phyloP scores from a whole-genome alignment of 1,139 yeast genomes.

The Candida tunisiensis region DNA sequence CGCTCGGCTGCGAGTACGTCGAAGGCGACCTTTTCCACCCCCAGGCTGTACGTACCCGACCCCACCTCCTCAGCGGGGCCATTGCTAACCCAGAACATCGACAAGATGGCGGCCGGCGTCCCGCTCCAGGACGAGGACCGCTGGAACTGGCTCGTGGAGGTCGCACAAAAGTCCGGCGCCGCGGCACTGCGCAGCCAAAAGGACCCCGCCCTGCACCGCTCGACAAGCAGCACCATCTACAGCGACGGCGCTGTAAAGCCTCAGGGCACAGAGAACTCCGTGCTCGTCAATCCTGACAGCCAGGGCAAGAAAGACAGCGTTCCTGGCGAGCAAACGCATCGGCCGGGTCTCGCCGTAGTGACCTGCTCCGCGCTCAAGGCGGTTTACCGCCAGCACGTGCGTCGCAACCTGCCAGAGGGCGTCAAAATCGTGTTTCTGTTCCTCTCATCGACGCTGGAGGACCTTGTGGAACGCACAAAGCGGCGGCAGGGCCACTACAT shows the following conservation, averaged over 20 bases:
- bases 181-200: conserved; percentile 11
- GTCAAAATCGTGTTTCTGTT: conserved; percentile 46
- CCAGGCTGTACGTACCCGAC: conserved; percentile 17
- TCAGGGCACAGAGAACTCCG: too few relatives aligned
- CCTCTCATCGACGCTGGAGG: conserved; percentile 46
- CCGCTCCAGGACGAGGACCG: conserved; percentile 83
- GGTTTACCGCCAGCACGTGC: conserved; percentile 46
- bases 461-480: conserved; percentile 40
- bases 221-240: too few relatives aligned
- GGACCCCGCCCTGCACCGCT: too few relatives aligned
- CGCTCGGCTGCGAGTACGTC: conserved; percentile 35
- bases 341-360: conserved; percentile 26
- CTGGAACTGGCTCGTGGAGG: conserved; percentile 64
- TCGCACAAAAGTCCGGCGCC: conserved; percentile 27
- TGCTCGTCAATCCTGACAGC: too few relatives aligned
- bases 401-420: conserved; percentile 12
- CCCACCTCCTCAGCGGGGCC: neutral
- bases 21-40: conserved; percentile 87
- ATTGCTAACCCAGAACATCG: conserved; percentile 52
- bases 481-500: conserved; percentile 62
- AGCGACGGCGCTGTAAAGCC: too few relatives aligned
- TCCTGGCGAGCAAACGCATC: too few relatives aligned
- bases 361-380: conserved; percentile 78
- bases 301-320: too few relatives aligned
- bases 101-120: conserved; percentile 64